Base-by-base conservation (phyloP, 352 stramenopile species). In the Peronosclerospora sorghi region DNA sequence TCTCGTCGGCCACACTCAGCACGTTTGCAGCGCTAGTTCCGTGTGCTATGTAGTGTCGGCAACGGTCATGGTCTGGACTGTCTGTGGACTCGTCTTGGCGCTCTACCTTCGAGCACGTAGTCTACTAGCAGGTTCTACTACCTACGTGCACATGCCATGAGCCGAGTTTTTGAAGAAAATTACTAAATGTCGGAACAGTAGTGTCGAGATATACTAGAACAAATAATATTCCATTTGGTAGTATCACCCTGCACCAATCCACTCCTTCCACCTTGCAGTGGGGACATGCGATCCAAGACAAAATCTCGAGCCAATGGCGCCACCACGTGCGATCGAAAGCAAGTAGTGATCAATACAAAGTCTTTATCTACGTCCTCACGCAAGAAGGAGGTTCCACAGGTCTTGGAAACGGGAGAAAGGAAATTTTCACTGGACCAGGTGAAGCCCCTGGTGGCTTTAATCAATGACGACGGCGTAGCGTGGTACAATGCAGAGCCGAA, bases 21-120 rank as follows among this genome's bases (percentile, higher is more conserved):
- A 26, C 4, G 6, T 13, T 27, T 70, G 64, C 34, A 61, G 65
- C 35, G 29, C 68, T 1, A 81, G 78, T 20, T 52, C 46, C 9
- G 39, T 70, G 0, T 56, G 37, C 10, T 86, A 84, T 45, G 56
- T 58, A 1, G 54, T 81, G 0, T n/a, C 55, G 0, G 55, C 68
- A 5, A 86, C 73, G 26, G 19, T 81, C 4, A 18, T 61, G 4
- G 71, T 86, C 10, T 86, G 73, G 73, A 14, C 4, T 8, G 26
- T 66, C 10, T 78, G 58, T 41, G 59, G 41, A 17, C 6, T 57
- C 10, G 35, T 59, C 5, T 41, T 65, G 10, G 38, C 45, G 0
- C 15, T 48, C 2, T 76, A 64, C 35, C 12, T 66, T 5, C 40
- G 36, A 15, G 23, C 17, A 12, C 38, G 54, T 3, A 51, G 20